These are phyloP conservation scores for Umbelopsis vinacea DNA, from an alignment of 192 early-diverging fungal genomes.

Conservation along the genomic window DNA sequence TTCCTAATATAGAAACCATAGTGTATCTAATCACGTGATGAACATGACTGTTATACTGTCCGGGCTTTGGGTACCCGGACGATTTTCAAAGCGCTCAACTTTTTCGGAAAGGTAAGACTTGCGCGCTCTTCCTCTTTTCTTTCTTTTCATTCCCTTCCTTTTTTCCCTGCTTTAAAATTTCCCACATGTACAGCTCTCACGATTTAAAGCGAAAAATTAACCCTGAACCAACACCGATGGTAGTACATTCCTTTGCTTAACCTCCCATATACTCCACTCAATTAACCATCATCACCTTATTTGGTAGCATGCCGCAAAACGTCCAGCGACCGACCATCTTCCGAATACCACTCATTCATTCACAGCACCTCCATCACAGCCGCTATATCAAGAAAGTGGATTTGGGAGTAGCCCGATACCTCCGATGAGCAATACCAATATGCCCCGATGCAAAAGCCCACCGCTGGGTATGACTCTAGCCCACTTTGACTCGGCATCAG, in stretches of 20 bases:
- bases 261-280: background rate
- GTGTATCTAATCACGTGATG: too few relatives aligned
- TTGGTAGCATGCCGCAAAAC: slow-evolving; percentile 13
- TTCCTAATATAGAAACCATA: too few relatives aligned
- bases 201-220: slow-evolving; percentile 15
- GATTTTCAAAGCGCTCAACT: background rate
- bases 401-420: background rate
- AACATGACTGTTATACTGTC: too few relatives aligned
- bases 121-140: background rate
- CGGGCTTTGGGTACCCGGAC: too few relatives aligned
- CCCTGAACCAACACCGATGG: background rate
- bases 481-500: slow-evolving; percentile 32
- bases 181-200: background rate
- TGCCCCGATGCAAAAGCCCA: slow-evolving; percentile 26
- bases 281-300: slow-evolving; percentile 1
- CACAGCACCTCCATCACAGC: background rate
- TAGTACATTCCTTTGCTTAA: background rate
- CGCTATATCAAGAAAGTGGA: background rate
- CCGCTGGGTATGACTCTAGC: slow-evolving; percentile 44
- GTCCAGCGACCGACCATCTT: background rate
- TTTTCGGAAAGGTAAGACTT: slow-evolving; percentile 7
- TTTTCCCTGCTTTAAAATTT: background rate
- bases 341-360: background rate
- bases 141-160: slow-evolving; percentile 1
- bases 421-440: slow-evolving; percentile 4